Percentiles rank a stretch among this genome's conserved stretches.
These are phyloP conservation scores for Chaetomiaceae sp. DNA, from an alignment of 2,329 filamentous ascomycete species.

Conservation along the genomic window DNA sequence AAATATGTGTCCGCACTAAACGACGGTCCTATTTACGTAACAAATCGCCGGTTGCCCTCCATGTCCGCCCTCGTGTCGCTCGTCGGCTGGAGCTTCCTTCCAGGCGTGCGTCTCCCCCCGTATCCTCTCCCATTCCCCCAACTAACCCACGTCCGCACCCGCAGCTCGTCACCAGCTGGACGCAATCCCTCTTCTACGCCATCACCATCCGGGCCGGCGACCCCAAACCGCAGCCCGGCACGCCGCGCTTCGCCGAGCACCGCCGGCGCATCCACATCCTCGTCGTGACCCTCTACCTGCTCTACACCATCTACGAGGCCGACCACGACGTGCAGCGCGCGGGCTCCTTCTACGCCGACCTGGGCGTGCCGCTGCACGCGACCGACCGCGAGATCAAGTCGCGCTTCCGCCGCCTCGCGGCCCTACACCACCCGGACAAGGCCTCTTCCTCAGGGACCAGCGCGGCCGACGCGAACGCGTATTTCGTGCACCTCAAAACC, in stretches of 20 bases:
- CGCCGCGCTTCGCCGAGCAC: conserved; percentile 64
- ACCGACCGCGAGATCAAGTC: conserved; percentile 74
- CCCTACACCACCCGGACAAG: conserved; percentile 81
- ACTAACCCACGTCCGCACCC: background rate
- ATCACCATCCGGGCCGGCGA: conserved; percentile 85
- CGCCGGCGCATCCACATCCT: conserved; percentile 76
- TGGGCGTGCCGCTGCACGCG: conserved; percentile 63
- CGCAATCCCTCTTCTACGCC: conserved; percentile 79
- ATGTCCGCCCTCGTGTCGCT: conserved; percentile 51
- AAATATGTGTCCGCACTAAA: background rate
- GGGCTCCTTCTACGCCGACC: conserved; percentile 72
- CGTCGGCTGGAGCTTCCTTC: conserved; percentile 52
- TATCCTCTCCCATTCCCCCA: conserved; percentile 11
- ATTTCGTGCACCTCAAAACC: conserved; percentile 77
- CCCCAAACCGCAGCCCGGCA: conserved; percentile 65
- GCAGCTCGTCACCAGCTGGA: conserved; percentile 69
- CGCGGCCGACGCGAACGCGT: conserved; percentile 30
- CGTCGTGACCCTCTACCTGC: conserved; percentile 76
- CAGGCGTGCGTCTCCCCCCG: conserved; percentile 36
- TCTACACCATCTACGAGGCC: conserved; percentile 89
- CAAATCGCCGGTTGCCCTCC: conserved; percentile 1
- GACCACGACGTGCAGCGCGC: conserved; percentile 68
- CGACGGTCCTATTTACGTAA: background rate
- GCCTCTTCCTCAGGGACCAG: conserved; percentile 12
- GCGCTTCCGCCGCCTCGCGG: conserved; percentile 71